phyloP scores from a whole-genome alignment of 164 flowering plant genomes.

The Echeveria elegans region DNA sequence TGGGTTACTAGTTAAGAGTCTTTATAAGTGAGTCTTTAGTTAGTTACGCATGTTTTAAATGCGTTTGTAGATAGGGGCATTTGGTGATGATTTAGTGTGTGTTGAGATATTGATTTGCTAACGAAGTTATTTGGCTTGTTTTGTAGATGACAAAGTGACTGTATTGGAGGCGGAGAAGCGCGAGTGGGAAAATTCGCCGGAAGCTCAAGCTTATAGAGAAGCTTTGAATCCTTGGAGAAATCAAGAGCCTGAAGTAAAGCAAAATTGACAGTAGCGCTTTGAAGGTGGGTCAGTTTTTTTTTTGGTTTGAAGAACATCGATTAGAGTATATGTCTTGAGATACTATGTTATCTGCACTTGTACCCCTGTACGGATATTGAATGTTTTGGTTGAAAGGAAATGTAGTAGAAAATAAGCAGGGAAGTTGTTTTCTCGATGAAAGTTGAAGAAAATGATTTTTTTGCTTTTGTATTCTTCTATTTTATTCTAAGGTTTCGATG shows the following conservation, averaged over 20 bases:
- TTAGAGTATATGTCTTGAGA: too few species aligned
- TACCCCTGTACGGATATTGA: too few species aligned
- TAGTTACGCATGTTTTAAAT: too few species aligned
- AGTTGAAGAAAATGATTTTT: neutral
- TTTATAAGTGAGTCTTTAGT: too few species aligned
- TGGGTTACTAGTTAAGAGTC: too few species aligned
- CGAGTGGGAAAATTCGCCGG: constrained; percentile 75
- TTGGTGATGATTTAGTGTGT: neutral
- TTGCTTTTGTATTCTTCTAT: too few species aligned
- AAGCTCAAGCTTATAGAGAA: constrained; percentile 73
- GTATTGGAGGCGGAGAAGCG: constrained; percentile 84
- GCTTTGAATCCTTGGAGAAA: constrained; percentile 92
- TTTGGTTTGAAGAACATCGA: too few species aligned
- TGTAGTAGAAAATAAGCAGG: neutral
- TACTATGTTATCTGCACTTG: neutral
- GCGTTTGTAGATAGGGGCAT: neutral
- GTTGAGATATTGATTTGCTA: neutral
- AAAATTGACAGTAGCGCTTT: neutral
- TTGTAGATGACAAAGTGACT: constrained; percentile 85
- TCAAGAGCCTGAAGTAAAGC: constrained; percentile 17
- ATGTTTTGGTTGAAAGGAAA: neutral
- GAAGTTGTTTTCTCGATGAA: neutral
- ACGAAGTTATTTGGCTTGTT: neutral
- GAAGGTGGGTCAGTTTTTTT: too few species aligned
- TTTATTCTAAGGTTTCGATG: too few species aligned